phyloP scores from a whole-genome alignment of 2,329 filamentous ascomycete species.

The Clonostachys rhizophaga region DNA sequence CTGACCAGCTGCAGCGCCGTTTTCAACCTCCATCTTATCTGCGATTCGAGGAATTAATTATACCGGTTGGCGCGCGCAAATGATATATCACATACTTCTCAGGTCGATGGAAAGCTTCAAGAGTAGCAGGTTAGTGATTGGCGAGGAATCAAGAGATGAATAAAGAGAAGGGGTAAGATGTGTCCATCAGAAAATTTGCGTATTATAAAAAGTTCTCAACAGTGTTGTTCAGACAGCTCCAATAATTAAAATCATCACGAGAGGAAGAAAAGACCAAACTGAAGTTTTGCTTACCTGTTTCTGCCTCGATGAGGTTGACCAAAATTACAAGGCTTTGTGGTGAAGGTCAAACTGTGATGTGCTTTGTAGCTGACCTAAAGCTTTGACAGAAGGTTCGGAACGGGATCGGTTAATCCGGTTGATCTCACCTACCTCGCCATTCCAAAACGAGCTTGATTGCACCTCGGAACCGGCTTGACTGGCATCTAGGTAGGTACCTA shows the following conservation, averaged over 20 bases:
- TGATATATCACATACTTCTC: too few species aligned
- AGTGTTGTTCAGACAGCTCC: slow-evolving; percentile 71
- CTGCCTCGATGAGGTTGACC: neutral
- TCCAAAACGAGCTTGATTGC: neutral
- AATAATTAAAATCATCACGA: slow-evolving; percentile 56
- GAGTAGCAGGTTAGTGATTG: too few species aligned
- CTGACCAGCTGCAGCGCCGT: slow-evolving; percentile 27
- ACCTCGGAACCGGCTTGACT: too few species aligned
- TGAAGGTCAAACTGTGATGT: neutral
- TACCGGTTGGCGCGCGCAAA: too few species aligned
- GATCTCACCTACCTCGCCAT: neutral
- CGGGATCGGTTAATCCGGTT: too few species aligned
- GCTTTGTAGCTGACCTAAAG: neutral
- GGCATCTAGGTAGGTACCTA: too few species aligned
- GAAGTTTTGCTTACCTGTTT: slow-evolving; percentile 10
- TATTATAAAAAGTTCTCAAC: slow-evolving; percentile 57
- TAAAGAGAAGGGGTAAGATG: neutral
- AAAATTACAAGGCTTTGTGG: neutral
- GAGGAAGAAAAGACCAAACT: neutral
- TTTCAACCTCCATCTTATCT: slow-evolving; percentile 33
- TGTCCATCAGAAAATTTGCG: slow-evolving; percentile 27
- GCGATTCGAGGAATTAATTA: too few species aligned
- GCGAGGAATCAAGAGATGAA: too few species aligned
- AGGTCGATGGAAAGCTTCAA: too few species aligned
- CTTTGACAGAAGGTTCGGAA: neutral